Base-by-base conservation (phyloP, 148 eudicot genomes). In the Agrostemma githago region DNA sequence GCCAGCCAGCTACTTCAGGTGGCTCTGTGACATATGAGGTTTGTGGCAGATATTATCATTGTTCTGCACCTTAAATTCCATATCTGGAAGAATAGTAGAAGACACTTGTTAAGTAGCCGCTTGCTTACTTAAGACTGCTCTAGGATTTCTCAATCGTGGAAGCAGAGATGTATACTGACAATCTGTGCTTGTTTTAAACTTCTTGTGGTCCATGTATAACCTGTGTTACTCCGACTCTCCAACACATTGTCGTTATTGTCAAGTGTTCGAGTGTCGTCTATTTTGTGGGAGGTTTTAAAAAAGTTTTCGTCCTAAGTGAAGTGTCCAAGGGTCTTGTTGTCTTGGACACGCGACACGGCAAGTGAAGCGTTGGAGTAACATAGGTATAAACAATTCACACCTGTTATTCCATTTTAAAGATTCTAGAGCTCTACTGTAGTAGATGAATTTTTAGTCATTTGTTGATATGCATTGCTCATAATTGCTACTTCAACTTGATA, bases 11-110 rank as follows among this genome's bases (percentile, higher is more conserved):
- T 66, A 90, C 90, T 44, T 89, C 93, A 26, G 96, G 96, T 79
- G 96, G 90, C 74, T 88, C 90, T 51, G 90, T 90, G 62, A 90
- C 98, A 66, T 90, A 90, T 26, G 98, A 93, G 98, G 98, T 93
- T 74, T 83, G 81, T 82, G 54, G 20, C 61, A 20, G 66, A 42
- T 38, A 10, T 51, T 72, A 42, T 51, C 69, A 53, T 60, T 6
- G 10, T 70, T 14, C 26, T 39, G 39, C 70, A 41, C 44, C 60
- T 42, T 71, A 6, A 15, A 46, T 42, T 53, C 69, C 48, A 63
- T 34, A 21, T 34, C 51, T 37, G 38, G 15, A 59, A 59, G 41
- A 14, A 16, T 61, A 8, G 15, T 46, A 59, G 41, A 14, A 16
- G 51, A 8, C 20, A 48, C 59, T 51, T 21, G 41, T 42, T 44